Evolutionary conservation across 2,329 filamentous ascomycete genomes (phyloP).

Genomic region (Talaromyces sp.): DNA sequence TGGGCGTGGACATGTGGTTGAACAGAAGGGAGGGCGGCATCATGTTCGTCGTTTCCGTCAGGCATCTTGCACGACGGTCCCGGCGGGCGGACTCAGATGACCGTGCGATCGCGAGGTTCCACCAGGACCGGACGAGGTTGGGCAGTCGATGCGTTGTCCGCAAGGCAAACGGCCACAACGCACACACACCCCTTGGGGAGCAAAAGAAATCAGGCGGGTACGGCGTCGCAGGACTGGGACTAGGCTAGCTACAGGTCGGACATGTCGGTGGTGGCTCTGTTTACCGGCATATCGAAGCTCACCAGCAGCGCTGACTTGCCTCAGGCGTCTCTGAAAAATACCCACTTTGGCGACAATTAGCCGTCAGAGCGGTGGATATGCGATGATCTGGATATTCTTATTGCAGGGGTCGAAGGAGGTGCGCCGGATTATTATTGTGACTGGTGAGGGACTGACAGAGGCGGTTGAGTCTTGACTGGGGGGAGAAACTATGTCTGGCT

Average conservation of each 20-base stretch:
- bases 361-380: not conserved
- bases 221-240: slow-evolving; percentile 27
- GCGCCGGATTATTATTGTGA: slow-evolving; percentile 3
- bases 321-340: not conserved
- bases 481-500: not conserved
- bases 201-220: slow-evolving; percentile 10
- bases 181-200: not conserved
- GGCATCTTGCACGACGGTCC: slow-evolving; percentile 35
- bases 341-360: not conserved
- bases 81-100: slow-evolving; percentile 22
- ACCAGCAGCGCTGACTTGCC: not conserved
- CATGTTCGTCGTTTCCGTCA: slow-evolving; percentile 34
- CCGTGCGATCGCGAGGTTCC: slow-evolving; percentile 18
- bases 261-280: slow-evolving; percentile 30
- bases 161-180: slow-evolving; percentile 22
- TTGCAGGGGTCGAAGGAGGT: not conserved
- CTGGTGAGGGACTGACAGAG: not conserved
- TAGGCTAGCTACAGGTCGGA: slow-evolving; percentile 34
- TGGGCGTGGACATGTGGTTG: slow-evolving; percentile 4
- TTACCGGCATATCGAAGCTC: slow-evolving; percentile 28
- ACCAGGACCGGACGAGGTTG: slow-evolving; percentile 13
- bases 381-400: not conserved
- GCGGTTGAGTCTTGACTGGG: not conserved
- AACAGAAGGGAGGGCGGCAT: slow-evolving; percentile 6
- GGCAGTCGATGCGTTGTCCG: slow-evolving; percentile 34